These are phyloP conservation scores for Eutreptiella sp. DNA, from an alignment of 208 protist genomes.

Conservation along the genomic window DNA sequence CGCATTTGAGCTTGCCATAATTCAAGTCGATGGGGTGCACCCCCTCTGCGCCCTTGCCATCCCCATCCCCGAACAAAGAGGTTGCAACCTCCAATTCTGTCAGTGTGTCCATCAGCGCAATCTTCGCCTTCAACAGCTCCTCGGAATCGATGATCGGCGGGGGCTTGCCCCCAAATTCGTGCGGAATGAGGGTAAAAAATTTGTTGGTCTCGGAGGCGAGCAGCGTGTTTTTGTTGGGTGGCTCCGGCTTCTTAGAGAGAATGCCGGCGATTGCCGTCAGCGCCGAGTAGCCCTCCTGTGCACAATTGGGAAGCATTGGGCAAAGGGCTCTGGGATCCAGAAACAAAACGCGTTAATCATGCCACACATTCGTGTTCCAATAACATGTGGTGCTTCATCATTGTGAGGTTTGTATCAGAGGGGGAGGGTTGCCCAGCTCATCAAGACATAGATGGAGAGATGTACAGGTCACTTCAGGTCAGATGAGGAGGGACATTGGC, in stretches of 20 bases:
- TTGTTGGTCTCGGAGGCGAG: constrained; percentile 23
- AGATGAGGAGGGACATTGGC: too few relatives aligned
- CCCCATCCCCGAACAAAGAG: constrained; percentile 12
- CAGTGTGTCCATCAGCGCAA: constrained; percentile 32
- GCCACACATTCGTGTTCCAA: too few relatives aligned
- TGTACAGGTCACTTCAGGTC: too few relatives aligned
- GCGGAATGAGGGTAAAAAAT: constrained; percentile 26
- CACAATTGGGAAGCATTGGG: neutral
- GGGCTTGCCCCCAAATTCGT: constrained; percentile 1
- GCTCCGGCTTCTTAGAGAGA: constrained; percentile 16
- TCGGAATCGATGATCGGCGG: neutral
- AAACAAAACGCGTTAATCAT: too few relatives aligned
- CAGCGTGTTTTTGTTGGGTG: neutral
- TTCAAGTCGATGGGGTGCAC: constrained; percentile 16
- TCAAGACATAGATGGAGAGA: too few relatives aligned
- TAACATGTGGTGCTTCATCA: too few relatives aligned
- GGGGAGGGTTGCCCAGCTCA: too few relatives aligned
- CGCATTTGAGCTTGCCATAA: constrained; percentile 17
- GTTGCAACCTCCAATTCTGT: constrained; percentile 39
- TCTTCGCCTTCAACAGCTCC: constrained; percentile 29
- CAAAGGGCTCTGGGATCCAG: too few relatives aligned
- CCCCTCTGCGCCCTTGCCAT: neutral
- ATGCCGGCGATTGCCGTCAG: constrained; percentile 3
- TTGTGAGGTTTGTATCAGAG: too few relatives aligned
- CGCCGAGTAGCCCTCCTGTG: constrained; percentile 11